phyloP scores from a whole-genome alignment of 352 stramenopile species.

The Phytophthora uliginosa region DNA sequence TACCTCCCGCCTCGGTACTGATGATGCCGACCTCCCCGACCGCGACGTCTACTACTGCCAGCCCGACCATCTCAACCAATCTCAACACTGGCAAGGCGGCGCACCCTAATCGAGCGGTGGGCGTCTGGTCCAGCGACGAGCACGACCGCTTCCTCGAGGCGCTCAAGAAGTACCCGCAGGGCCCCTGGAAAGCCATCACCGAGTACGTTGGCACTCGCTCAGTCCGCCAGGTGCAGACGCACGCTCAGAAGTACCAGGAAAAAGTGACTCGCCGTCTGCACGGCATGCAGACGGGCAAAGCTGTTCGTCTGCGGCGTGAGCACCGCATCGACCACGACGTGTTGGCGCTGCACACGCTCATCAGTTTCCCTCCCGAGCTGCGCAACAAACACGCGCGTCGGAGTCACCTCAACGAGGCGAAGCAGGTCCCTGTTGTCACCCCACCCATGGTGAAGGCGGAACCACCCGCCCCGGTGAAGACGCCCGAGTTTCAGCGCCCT shows the following conservation, averaged over 20 bases:
- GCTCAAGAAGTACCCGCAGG: constrained; percentile 59
- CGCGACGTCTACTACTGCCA: not conserved
- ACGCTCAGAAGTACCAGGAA: constrained; percentile 78
- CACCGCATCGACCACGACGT: constrained; percentile 73
- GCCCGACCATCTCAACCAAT: constrained; percentile 11
- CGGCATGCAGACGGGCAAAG: constrained; percentile 68
- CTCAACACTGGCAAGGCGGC: constrained; percentile 2
- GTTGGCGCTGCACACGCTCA: constrained; percentile 46
- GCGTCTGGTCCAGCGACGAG: constrained; percentile 67
- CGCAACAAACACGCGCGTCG: constrained; percentile 36
- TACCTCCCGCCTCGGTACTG: constrained; percentile 8
- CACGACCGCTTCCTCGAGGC: constrained; percentile 68
- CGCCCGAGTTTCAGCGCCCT: constrained; percentile 28
- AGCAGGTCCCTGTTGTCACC: constrained; percentile 3
- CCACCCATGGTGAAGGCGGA: not conserved
- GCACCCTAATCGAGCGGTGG: constrained; percentile 30
- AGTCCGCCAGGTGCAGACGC: constrained; percentile 75
- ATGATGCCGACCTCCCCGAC: constrained; percentile 28
- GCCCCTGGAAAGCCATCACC: constrained; percentile 62
- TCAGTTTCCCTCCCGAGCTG: constrained; percentile 34
- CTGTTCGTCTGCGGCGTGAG: constrained; percentile 54
- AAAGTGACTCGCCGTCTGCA: constrained; percentile 72
- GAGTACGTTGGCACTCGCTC: constrained; percentile 59
- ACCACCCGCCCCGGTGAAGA: not conserved
- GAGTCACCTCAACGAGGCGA: constrained; percentile 15